phyloP scores from a whole-genome alignment of 129 eudicot species.

The Daucus carota region DH1_v3.0 NC_030389.2:11039001-11039500 shows the following conservation, averaged over 20 bases:
- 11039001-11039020: not conserved
- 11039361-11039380: too few relatives aligned
- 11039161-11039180: too few relatives aligned
- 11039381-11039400: too few relatives aligned
- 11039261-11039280: not conserved
- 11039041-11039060: not conserved
- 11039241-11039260: not conserved
- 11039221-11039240: not conserved
- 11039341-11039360: too few relatives aligned
- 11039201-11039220: not conserved
- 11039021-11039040: too few relatives aligned
- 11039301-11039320: not conserved
- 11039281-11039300: not conserved
- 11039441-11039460: too few relatives aligned
- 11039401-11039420: too few relatives aligned
- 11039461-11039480: too few relatives aligned
- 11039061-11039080: not conserved
- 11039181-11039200: too few relatives aligned
- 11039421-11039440: too few relatives aligned
- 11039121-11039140: not conserved
- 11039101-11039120: not conserved
- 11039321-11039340: not conserved
- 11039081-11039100: not conserved
- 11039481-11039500: too few relatives aligned
- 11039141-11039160: not conserved